These are phyloP conservation scores for Kalmusia sp. DNA, from an alignment of 2,329 filamentous ascomycete species.

Conservation along the genomic window DNA sequence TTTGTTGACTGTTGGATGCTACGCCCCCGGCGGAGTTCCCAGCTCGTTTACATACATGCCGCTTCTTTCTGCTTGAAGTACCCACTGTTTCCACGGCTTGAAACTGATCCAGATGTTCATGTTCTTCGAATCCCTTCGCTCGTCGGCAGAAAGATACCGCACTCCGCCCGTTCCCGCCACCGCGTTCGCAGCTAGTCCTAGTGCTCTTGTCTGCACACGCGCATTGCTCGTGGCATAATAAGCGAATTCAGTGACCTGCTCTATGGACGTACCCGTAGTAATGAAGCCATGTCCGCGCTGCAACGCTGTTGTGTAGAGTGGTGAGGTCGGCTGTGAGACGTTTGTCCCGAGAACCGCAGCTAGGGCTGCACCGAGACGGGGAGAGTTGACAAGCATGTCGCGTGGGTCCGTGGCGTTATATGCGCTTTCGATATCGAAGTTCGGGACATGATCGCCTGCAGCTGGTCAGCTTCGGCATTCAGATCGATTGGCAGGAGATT, in stretches of 20 bases:
- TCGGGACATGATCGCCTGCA: constrained; percentile 25
- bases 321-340: constrained; percentile 22
- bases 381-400: constrained; percentile 33
- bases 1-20: no score
- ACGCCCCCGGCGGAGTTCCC: constrained; percentile 18
- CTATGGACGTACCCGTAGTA: constrained; percentile 36
- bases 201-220: constrained; percentile 45
- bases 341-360: constrained; percentile 29
- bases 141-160: constrained; percentile 38
- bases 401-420: constrained; percentile 21
- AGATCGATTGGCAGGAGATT: neutral
- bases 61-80: constrained; percentile 42
- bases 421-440: constrained; percentile 30
- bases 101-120: constrained; percentile 38
- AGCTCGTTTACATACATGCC: constrained; percentile 43
- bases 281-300: constrained; percentile 54
- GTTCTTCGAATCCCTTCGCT: constrained; percentile 43
- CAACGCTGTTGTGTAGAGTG: constrained; percentile 32
- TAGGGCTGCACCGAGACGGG: constrained; percentile 26
- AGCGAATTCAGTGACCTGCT: constrained; percentile 48
- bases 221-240: constrained; percentile 46
- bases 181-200: constrained; percentile 18
- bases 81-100: constrained; percentile 50
- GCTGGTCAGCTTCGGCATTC: neutral
- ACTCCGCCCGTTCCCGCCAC: constrained; percentile 28